A percentile compares a stretch with the other conserved stretches of the same genome.
Evolutionary conservation across 2,329 filamentous ascomycete genomes (phyloP).

Genomic region (Fusarium begoniae): DNA sequence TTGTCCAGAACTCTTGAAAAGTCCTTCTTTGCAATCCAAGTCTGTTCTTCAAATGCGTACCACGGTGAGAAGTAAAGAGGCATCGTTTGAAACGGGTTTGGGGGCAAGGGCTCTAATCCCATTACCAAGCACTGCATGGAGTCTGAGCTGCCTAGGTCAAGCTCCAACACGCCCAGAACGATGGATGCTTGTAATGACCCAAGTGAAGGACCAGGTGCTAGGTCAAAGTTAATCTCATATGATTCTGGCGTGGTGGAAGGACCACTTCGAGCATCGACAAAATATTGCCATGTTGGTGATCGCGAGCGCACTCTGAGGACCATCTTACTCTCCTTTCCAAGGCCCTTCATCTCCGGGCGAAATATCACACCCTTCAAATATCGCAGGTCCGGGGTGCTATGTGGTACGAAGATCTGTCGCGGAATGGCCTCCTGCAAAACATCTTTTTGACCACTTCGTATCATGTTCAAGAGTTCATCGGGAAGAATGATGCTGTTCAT

Average conservation of each 20-base stretch:
- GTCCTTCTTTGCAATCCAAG: slow-evolving; percentile 18
- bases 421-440: slow-evolving; percentile 24
- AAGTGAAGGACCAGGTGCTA: slow-evolving; percentile 30
- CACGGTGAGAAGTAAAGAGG: slow-evolving; percentile 42
- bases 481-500: slow-evolving; percentile 43
- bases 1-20: slow-evolving; percentile 34
- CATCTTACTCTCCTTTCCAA: neutral
- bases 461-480: slow-evolving; percentile 33
- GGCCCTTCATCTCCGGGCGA: slow-evolving; percentile 29
- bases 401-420: slow-evolving; percentile 40
- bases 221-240: slow-evolving; percentile 43
- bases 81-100: slow-evolving; percentile 42
- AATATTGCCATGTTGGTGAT: slow-evolving; percentile 43
- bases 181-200: slow-evolving; percentile 25
- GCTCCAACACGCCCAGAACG: slow-evolving; percentile 39
- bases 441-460: slow-evolving; percentile 6
- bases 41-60: slow-evolving; percentile 42
- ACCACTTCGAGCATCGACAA: slow-evolving; percentile 22
- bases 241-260: slow-evolving; percentile 15
- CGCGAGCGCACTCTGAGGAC: slow-evolving; percentile 35
- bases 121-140: slow-evolving; percentile 33
- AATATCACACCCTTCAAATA: slow-evolving; percentile 42
- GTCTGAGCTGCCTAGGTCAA: slow-evolving; percentile 24
- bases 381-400: slow-evolving; percentile 22
- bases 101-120: slow-evolving; percentile 39